Percentiles rank a stretch among this genome's conserved stretches.
Evolutionary conservation across 768 basidiomycete species (phyloP).

Genomic region (Paxillus ammoniavirescens): DNA sequence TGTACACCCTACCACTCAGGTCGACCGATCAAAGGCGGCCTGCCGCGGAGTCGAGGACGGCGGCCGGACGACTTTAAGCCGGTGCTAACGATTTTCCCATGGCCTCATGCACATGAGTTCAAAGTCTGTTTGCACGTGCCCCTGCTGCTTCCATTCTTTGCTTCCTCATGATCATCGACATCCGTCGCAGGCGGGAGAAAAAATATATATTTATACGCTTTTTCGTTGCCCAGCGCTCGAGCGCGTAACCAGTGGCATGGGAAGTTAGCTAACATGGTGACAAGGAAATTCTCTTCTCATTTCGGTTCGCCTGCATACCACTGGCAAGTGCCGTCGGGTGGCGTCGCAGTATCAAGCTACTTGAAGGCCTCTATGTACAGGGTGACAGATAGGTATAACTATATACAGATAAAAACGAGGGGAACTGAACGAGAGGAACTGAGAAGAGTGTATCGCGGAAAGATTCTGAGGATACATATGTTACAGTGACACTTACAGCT

Average conservation of each 20-base stretch:
- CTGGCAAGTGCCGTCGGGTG: not conserved
- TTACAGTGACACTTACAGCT: slow-evolving; percentile 22
- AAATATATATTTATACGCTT: slow-evolving; percentile 2
- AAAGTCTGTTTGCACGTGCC: slow-evolving; percentile 11
- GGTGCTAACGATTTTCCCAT: slow-evolving; percentile 1
- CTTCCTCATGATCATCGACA: not conserved
- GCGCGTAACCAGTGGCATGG: no score
- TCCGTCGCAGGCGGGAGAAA: not conserved
- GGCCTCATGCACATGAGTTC: slow-evolving; percentile 10
- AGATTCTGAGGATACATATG: slow-evolving; percentile 10
- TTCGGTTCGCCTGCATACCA: slow-evolving; percentile 14
- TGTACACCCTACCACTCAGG: no score
- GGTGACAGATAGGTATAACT: slow-evolving; percentile 30
- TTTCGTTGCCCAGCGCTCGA: not conserved
- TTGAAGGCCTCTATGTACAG: slow-evolving; percentile 13
- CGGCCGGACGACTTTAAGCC: not conserved
- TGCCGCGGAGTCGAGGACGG: not conserved
- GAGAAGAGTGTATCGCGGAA: slow-evolving; percentile 10
- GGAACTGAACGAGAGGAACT: slow-evolving; percentile 7
- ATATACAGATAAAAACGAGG: slow-evolving; percentile 21
- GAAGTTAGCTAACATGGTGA: not conserved
- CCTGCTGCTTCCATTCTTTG: slow-evolving; percentile 1
- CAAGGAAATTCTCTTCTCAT: slow-evolving; percentile 9
- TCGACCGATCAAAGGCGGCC: no score
- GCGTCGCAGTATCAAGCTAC: not conserved